These are phyloP conservation scores for Exserohilum turcica DNA, from an alignment of 2,329 filamentous ascomycete genomes.

Conservation along the genomic window DNA sequence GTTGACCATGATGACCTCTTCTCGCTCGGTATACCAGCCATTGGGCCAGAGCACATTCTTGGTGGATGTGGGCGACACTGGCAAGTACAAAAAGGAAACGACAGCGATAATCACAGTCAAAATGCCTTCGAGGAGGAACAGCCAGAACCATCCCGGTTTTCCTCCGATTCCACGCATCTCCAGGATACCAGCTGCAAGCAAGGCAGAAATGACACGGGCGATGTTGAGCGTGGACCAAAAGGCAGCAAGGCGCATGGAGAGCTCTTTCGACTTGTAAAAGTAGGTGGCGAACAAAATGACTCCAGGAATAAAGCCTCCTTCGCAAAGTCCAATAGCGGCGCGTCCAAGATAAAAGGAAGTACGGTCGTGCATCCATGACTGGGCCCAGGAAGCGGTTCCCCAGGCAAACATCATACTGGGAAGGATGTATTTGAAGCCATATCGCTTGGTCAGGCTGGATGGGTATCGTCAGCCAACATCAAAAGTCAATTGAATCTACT, in stretches of 20 bases:
- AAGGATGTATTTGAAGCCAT: slow-evolving; percentile 51
- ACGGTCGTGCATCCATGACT: slow-evolving; percentile 65
- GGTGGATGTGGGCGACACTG: slow-evolving; percentile 57
- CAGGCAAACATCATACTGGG: slow-evolving; percentile 53
- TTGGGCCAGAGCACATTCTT: slow-evolving; percentile 49
- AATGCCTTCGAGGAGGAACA: slow-evolving; percentile 53
- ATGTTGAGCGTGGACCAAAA: slow-evolving; percentile 72
- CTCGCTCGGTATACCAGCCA: slow-evolving; percentile 69
- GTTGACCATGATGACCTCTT: slow-evolving; percentile 73
- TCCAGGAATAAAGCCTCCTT: slow-evolving; percentile 63
- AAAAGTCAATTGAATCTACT: background rate
- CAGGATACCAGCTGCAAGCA: slow-evolving; percentile 61
- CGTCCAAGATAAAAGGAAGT: slow-evolving; percentile 50
- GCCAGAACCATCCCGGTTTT: slow-evolving; percentile 60
- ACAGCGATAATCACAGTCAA: slow-evolving; percentile 38
- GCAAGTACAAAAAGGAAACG: slow-evolving; percentile 44
- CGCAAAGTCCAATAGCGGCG: slow-evolving; percentile 50
- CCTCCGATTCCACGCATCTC: slow-evolving; percentile 57
- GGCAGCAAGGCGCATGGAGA: slow-evolving; percentile 67
- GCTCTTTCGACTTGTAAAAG: slow-evolving; percentile 73
- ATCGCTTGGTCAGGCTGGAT: slow-evolving; percentile 48
- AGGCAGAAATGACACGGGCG: slow-evolving; percentile 60
- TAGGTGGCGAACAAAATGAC: slow-evolving; percentile 72
- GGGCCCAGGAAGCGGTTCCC: slow-evolving; percentile 61
- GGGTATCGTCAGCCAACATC: background rate